Evolutionary conservation across 1,284 basidiomycete species (phyloP).

Genomic region (Ustilago nuda): DNA sequence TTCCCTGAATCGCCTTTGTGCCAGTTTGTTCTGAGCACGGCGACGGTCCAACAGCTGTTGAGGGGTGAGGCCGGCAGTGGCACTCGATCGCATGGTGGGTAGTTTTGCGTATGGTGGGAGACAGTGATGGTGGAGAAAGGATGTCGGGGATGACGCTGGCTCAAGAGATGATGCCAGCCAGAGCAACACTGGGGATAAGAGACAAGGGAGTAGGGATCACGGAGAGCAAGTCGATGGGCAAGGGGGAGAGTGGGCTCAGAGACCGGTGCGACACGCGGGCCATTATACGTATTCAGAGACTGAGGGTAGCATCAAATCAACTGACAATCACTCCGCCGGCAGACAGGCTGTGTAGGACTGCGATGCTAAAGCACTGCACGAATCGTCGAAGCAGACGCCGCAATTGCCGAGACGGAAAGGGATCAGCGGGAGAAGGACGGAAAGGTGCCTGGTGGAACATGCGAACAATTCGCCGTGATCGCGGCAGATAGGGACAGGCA

Average conservation of each 20-base stretch:
- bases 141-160: not conserved
- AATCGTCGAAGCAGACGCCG: not conserved
- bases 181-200: slow-evolving; percentile 1
- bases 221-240: not conserved
- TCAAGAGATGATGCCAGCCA: slow-evolving; percentile 10
- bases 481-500: not conserved
- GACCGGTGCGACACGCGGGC: not conserved
- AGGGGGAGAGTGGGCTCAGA: not conserved
- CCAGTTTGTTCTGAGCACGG: slow-evolving; percentile 54
- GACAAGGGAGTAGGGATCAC: not conserved
- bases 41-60: slow-evolving; percentile 52
- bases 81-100: slow-evolving; percentile 36
- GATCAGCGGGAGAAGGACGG: slow-evolving; percentile 6
- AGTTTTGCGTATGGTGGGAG: not conserved
- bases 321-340: not conserved
- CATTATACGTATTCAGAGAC: slow-evolving; percentile 6
- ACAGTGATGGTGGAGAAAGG: not conserved
- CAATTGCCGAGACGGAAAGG: slow-evolving; percentile 1
- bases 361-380: not conserved
- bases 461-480: slow-evolving; percentile 11
- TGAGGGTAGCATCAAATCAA: not conserved
- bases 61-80: slow-evolving; percentile 40
- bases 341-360: not conserved
- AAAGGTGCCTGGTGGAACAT: slow-evolving; percentile 6
- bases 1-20: slow-evolving; percentile 46